Evolutionary conservation across 2,329 filamentous ascomycete genomes (phyloP), one percentile per base, ranked within the genome.

Genomic region (Clarireedia homoeocarpa): DNA sequence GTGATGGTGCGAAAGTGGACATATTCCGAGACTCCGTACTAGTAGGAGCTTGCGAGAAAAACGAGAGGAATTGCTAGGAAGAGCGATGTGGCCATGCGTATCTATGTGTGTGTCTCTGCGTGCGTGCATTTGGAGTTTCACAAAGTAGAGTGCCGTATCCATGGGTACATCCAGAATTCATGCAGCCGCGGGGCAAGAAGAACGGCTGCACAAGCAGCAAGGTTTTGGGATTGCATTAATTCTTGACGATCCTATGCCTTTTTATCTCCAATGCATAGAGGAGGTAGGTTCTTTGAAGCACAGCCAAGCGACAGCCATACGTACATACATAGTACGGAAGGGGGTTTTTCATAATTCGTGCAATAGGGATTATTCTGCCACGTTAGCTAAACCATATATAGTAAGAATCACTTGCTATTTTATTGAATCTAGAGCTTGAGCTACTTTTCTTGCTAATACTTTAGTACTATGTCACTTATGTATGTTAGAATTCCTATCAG

Each of bases 131-230:
- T 24, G 24, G 20, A 17, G 34, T 14, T n/a, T 36, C 46, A 55
- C 52, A 26, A 24, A n/a, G 17, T 50, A 55, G 23, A 44, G 45
- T 49, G 46, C 36, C 17, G 36, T 50, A 14, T 36, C 46, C 17
- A 38, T 55, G 46, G 38, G 38, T 55, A 45, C 38, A 55, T 48
- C 27, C n/a, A 50, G 23, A 53, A 40, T 53, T 53, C 42, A 38
- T 55, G 52, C 52, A 55, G 52, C 36, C 27, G 46, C 36, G 46
- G 46, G 26, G 36, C 27, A 26, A 50, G 38, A 17, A 36, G 52
- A 50, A 50, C 52, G 52, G 48, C 46, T 55, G 52, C 27, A 44
- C 45, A 42, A 45, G 30, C 44, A 34, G 10, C 44, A 17, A 26
- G 34, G 34, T 15, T 44, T 17, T 40, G 12, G 5, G 5, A 6